phyloP scores from a whole-genome alignment of 2,329 filamentous ascomycete species.

The Neofusicoccum cordaticola region DNA sequence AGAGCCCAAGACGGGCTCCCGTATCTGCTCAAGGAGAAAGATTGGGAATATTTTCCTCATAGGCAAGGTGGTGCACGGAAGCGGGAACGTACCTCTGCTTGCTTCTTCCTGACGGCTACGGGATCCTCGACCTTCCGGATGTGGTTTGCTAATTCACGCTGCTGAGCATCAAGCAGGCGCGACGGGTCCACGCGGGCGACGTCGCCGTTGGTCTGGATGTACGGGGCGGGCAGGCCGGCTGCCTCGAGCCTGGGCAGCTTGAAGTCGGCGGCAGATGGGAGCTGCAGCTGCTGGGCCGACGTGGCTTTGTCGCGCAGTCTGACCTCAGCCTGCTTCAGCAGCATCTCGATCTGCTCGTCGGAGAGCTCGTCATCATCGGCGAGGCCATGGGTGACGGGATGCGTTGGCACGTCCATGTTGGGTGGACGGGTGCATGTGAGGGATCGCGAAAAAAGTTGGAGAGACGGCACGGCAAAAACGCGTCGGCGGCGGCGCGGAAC shows the following conservation, averaged over 20 bases:
- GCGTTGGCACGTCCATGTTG: constrained; percentile 16
- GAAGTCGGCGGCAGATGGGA: constrained; percentile 24
- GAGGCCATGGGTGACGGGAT: constrained; percentile 1
- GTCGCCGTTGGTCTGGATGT: constrained; percentile 52
- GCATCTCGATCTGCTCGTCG: constrained; percentile 50
- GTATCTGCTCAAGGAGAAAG: constrained; percentile 68
- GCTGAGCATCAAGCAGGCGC: constrained; percentile 48
- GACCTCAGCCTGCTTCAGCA: constrained; percentile 62
- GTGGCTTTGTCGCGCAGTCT: constrained; percentile 50
- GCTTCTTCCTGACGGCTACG: constrained; percentile 45
- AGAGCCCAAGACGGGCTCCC: constrained; percentile 77
- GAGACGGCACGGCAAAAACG: not conserved
- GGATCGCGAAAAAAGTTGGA: constrained; percentile 6
- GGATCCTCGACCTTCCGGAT: constrained; percentile 55
- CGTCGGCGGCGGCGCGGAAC: constrained; percentile 1
- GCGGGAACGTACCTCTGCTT: constrained; percentile 48
- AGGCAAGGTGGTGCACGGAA: constrained; percentile 32
- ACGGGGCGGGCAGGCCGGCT: constrained; percentile 50
- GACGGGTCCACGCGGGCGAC: constrained; percentile 54
- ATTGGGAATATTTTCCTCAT: constrained; percentile 79
- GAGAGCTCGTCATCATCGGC: constrained; percentile 46
- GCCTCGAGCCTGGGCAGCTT: constrained; percentile 53
- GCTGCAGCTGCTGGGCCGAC: constrained; percentile 21
- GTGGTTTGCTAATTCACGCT: constrained; percentile 48
- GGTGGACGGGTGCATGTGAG: not conserved